phyloP scores from a whole-genome alignment of 139 green algal genomes.

The Coelastrella sp. region DNA sequence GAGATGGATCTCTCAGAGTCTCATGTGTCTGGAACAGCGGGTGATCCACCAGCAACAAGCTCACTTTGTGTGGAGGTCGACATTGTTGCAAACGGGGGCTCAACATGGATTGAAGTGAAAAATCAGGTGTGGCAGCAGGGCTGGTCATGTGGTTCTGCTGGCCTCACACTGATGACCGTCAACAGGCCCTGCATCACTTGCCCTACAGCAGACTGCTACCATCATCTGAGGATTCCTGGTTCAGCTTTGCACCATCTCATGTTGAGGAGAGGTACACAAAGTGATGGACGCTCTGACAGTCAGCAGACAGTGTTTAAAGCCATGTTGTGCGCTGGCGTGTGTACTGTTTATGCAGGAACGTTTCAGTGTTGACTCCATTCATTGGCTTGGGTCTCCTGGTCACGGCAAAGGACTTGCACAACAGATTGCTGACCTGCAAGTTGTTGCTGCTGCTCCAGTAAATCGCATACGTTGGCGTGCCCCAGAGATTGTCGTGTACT shows the following conservation, averaged over 20 bases:
- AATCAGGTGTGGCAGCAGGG: slow-evolving; percentile 51
- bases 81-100: slow-evolving; percentile 59
- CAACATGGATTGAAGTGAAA: slow-evolving; percentile 77
- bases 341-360: background rate
- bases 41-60: background rate
- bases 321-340: too few species aligned
- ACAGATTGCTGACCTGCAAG: slow-evolving; percentile 62
- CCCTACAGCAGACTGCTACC: too few species aligned
- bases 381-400: slow-evolving; percentile 46
- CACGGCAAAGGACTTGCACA: slow-evolving; percentile 59
- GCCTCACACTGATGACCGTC: too few species aligned
- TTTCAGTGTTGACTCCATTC: slow-evolving; percentile 57
- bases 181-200: too few species aligned
- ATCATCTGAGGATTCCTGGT: too few species aligned
- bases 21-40: background rate
- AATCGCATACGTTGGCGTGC: slow-evolving; percentile 54
- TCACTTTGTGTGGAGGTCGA: slow-evolving; percentile 57
- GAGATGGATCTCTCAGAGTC: too few species aligned
- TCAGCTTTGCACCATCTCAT: too few species aligned
- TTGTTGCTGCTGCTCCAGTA: slow-evolving; percentile 53
- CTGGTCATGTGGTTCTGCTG: too few species aligned
- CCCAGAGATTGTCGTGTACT: slow-evolving; percentile 31
- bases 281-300: background rate
- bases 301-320: background rate
- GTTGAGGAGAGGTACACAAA: background rate